Conservation (phyloP, 1,139 yeast genomes). For the Schizosaccharomyces versatilis region DNA sequence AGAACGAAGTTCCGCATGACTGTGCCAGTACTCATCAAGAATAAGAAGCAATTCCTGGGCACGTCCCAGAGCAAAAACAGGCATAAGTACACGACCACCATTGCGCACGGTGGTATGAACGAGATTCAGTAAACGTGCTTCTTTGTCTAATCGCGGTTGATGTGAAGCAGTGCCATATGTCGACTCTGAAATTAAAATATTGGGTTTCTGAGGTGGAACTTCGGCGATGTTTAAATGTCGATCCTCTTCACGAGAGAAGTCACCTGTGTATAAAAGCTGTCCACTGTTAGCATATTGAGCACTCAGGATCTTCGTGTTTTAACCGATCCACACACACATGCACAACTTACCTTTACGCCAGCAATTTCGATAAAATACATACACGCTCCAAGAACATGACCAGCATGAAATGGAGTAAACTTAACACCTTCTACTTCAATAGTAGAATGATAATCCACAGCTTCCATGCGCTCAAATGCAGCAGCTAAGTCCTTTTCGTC, state of each 20-base stretch:
- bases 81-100: constrained; percentile 82
- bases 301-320: neutral
- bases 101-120: constrained; percentile 66
- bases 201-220: constrained; percentile 75
- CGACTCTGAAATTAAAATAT: constrained; percentile 75
- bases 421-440: constrained; percentile 81
- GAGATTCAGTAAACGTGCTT: constrained; percentile 50
- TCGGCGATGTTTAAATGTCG: constrained; percentile 91
- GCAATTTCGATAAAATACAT: constrained; percentile 92
- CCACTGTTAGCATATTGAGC: neutral
- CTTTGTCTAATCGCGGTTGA: constrained; percentile 73
- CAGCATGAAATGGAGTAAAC: constrained; percentile 96
- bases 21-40: constrained; percentile 83
- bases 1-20: constrained; percentile 59
- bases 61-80: constrained; percentile 89
- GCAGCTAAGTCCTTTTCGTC: constrained; percentile 76
- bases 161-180: constrained; percentile 97
- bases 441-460: constrained; percentile 87
- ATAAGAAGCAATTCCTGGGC: constrained; percentile 83
- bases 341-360: constrained; percentile 33
- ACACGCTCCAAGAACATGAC: constrained; percentile 96
- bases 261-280: constrained; percentile 64
- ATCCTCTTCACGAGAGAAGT: constrained; percentile 84
- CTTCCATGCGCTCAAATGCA: constrained; percentile 76
- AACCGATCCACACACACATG: neutral